phyloP scores from a whole-genome alignment of 31 red algal species.

The Odonthalia washingtoniensis region DNA sequence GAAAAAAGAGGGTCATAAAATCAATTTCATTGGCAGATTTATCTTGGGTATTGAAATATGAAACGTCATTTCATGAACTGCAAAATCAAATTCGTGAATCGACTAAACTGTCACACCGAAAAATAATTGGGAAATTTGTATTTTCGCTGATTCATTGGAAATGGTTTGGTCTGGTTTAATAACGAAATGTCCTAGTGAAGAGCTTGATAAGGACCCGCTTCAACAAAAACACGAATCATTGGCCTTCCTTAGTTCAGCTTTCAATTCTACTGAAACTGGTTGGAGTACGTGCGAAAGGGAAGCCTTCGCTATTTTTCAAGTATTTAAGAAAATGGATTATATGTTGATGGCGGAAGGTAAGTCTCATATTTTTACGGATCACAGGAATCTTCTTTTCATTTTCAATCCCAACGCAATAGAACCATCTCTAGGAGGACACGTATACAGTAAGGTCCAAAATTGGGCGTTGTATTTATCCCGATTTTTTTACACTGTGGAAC shows the following conservation, averaged over 20 bases:
- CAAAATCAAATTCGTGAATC: slow-evolving; percentile 1
- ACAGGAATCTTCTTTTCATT: slow-evolving; percentile 41
- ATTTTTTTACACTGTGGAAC: slow-evolving; percentile 26
- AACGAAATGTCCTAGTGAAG: neutral
- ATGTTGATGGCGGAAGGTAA: neutral
- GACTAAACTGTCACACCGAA: neutral
- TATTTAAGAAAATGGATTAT: neutral
- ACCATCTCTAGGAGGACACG: neutral
- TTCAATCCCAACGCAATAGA: neutral
- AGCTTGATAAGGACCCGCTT: neutral
- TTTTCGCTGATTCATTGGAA: slow-evolving; percentile 27
- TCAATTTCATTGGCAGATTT: neutral
- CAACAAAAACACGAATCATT: slow-evolving; percentile 33
- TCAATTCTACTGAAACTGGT: neutral
- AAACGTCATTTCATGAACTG: neutral
- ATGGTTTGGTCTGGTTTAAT: slow-evolving; percentile 5
- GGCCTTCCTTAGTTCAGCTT: slow-evolving; percentile 18
- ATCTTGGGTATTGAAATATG: neutral
- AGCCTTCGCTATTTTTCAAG: slow-evolving; percentile 20
- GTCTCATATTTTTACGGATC: too few relatives aligned
- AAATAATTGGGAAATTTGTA: slow-evolving; percentile 16
- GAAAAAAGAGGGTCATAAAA: slow-evolving; percentile 9
- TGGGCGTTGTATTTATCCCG: slow-evolving; percentile 42
- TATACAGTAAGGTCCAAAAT: slow-evolving; percentile 2
- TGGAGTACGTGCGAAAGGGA: slow-evolving; percentile 49